These are phyloP conservation scores for Raddia distichophylla DNA, from an alignment of 176 grass and related monocot genomes.

Conservation along the genomic window DNA sequence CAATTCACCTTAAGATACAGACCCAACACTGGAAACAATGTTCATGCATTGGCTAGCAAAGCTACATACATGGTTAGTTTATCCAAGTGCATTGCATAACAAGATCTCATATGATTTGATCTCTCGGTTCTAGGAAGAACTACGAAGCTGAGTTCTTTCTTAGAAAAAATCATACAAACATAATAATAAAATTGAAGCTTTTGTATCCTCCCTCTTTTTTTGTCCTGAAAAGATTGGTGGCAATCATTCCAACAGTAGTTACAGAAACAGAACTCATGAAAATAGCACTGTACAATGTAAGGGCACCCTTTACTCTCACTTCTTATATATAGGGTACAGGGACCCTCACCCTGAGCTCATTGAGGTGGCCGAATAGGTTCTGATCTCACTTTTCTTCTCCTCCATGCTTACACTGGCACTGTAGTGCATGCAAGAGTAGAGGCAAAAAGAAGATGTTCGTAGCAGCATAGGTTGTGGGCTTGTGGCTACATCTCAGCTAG, in stretches of 20 bases:
- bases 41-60: constrained; percentile 55
- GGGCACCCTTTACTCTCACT: constrained; percentile 42
- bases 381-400: constrained; percentile 33
- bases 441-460: constrained; percentile 38
- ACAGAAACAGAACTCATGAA: constrained; percentile 32
- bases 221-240: constrained; percentile 41
- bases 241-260: constrained; percentile 48
- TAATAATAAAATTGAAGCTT: neutral
- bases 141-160: constrained; percentile 13
- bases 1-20: constrained; percentile 47
- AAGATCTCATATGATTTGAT: constrained; percentile 43
- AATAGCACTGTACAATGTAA: constrained; percentile 55
- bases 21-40: constrained; percentile 59
- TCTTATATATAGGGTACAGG: constrained; percentile 62
- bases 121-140: constrained; percentile 28
- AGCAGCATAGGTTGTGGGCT: constrained; percentile 40
- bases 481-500: constrained; percentile 40
- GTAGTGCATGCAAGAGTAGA: constrained; percentile 53
- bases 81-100: constrained; percentile 46
- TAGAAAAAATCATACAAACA: neutral
- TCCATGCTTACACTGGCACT: constrained; percentile 51
- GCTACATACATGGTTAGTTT: constrained; percentile 33
- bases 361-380: constrained; percentile 38
- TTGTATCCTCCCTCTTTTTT: neutral
- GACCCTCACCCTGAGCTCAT: constrained; percentile 41